Evolutionary conservation across 2,329 filamentous ascomycete genomes (phyloP).

Genomic region (Zopfia rhizophila): DNA sequence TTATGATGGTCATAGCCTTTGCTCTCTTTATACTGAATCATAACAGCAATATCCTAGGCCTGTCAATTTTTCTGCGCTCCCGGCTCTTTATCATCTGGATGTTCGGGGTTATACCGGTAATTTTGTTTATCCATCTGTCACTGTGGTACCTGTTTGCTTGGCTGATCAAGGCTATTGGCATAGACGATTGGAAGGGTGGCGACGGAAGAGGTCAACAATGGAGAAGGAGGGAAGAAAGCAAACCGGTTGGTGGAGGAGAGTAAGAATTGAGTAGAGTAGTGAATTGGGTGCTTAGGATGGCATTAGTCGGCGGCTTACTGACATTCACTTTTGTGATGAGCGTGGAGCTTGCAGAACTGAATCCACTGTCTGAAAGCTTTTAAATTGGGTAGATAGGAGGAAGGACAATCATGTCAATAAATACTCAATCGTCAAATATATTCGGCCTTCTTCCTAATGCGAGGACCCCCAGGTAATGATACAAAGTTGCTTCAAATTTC

Average conservation of each 20-base stretch:
- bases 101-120: conserved; percentile 28
- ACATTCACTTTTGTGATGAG: conserved; percentile 28
- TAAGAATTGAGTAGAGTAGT: conserved; percentile 16
- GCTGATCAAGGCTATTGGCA: conserved; percentile 6
- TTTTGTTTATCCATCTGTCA: conserved; percentile 26
- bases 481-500: too few species aligned
- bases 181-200: conserved; percentile 14
- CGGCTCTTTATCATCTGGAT: conserved; percentile 34
- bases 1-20: conserved; percentile 25
- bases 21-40: conserved; percentile 27
- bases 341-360: conserved; percentile 28
- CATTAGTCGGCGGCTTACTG: conserved; percentile 23
- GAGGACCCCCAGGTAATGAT: too few species aligned
- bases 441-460: neutral
- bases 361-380: too few species aligned
- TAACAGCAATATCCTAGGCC: conserved; percentile 27
- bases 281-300: conserved; percentile 22
- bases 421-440: neutral
- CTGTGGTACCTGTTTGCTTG: conserved; percentile 27
- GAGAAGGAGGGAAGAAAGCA: neutral
- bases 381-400: too few species aligned
- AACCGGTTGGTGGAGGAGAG: conserved; percentile 11
- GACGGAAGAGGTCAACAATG: conserved; percentile 2
- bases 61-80: conserved; percentile 28
- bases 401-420: neutral